These are phyloP conservation scores for Thalassiosira hispida DNA, from an alignment of 352 stramenopile species.

Conservation along the genomic window DNA sequence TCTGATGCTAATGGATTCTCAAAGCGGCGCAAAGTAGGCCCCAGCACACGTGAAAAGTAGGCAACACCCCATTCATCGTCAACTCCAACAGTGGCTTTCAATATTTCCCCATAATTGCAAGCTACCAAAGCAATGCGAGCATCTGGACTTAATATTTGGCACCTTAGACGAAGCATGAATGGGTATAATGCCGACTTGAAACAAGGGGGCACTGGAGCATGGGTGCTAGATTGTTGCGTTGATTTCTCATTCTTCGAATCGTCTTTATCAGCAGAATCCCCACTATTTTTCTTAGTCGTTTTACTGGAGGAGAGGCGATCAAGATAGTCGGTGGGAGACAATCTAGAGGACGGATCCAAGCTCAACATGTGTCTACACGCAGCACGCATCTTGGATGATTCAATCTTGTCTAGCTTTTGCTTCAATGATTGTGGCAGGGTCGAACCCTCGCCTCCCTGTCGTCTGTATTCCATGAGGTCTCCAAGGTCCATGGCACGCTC, in stretches of 20 bases:
- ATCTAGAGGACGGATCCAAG: constrained; percentile 88
- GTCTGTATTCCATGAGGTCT: constrained; percentile 82
- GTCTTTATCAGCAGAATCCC: constrained; percentile 1
- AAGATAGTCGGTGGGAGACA: constrained; percentile 90
- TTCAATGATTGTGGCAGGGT: constrained; percentile 49
- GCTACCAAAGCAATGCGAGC: constrained; percentile 91
- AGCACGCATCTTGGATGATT: constrained; percentile 89
- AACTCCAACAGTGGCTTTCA: constrained; percentile 91
- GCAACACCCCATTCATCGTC: constrained; percentile 89
- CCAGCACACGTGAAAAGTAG: constrained; percentile 86
- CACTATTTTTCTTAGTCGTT: constrained; percentile 45
- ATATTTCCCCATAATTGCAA: constrained; percentile 91
- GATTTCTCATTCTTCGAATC: constrained; percentile 9
- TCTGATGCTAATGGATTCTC: constrained; percentile 11
- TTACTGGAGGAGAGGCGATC: constrained; percentile 85
- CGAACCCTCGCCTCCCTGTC: constrained; percentile 6
- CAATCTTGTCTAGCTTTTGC: constrained; percentile 91
- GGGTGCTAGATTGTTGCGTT: constrained; percentile 5
- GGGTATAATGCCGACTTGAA: constrained; percentile 87
- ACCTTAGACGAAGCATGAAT: constrained; percentile 88
- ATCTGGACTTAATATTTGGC: constrained; percentile 85
- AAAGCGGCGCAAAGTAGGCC: constrained; percentile 48
- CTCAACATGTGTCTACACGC: constrained; percentile 93
- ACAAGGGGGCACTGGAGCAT: constrained; percentile 48
- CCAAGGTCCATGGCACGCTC: constrained; percentile 94